Evolutionary conservation across 2,329 filamentous ascomycete species (phyloP), one percentile per base, ranked within the genome.

Genomic region (Dendrostoma leiphaemia): DNA sequence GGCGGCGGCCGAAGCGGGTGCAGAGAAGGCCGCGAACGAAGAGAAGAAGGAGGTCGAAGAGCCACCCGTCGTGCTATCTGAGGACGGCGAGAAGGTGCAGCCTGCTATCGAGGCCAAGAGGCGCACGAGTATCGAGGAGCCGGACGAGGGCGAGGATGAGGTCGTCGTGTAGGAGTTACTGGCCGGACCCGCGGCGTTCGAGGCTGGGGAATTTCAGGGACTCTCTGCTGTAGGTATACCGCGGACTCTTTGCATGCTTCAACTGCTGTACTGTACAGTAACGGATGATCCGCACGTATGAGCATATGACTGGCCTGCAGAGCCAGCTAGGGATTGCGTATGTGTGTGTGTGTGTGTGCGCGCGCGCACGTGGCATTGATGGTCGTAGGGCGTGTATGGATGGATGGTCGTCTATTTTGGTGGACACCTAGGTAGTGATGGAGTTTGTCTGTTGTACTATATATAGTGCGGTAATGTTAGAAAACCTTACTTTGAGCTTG

Each of bases 101-200:
- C 65, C 71, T 6, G 77, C 79, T 0, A 71, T 80, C 6, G 79
- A 83, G 64, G 81, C 81, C 2, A 73, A 73, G 60, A 70, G 75
- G 51, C 69, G 81, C 60, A 83, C 79, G 32, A 84, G 80, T 64
- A 81, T 84, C 47, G 81, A 84, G 65, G 81, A 83, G 52, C 77
- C 79, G 6, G 81, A 84, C 53, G 57, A 80, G 34, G 78, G 80
- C 12, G 76, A 78, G 57, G 71, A 74, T 45, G 75, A 77, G 29
- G 65, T 74, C 24, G 62, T 62, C 28, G 40, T 52, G 34, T 7
- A 37, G 13, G 13, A n/a, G 34, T 37, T 12, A 37, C 34, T 37
- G 15, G 6, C 6, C 13, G 17, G 5, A n/a, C 6, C 6, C 34
- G 34, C n/a, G n/a, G n/a, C n/a, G 34, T 37, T 15, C 15, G 15